phyloP scores from a whole-genome alignment of 768 basidiomycete genomes.

The Suillus plorans region DNA sequence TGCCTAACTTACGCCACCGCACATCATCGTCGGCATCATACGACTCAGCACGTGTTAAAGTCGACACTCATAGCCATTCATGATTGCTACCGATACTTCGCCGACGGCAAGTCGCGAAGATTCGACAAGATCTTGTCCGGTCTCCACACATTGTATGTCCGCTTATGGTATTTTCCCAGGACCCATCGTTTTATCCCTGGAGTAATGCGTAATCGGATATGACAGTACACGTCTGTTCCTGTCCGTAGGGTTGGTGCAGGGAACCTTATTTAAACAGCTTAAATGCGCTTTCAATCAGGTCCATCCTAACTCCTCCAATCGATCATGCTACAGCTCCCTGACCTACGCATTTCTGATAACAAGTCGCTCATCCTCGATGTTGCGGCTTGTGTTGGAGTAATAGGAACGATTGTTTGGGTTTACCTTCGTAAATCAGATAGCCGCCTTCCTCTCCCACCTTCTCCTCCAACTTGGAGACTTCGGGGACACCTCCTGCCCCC shows the following conservation, averaged over 20 bases:
- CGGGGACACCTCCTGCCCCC: not conserved
- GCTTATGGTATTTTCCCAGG: not conserved
- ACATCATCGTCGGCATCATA: not conserved
- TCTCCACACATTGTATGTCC: not conserved
- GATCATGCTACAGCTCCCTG: not conserved
- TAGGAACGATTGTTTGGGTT: not conserved
- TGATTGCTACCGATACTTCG: not conserved
- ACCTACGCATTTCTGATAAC: not conserved
- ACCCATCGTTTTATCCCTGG: too few species aligned
- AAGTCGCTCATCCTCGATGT: not conserved
- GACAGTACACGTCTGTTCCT: not conserved
- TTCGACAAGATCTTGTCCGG: not conserved
- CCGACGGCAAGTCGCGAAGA: too few species aligned
- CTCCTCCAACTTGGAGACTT: not conserved
- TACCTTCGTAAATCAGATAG: not conserved
- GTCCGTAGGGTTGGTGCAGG: not conserved
- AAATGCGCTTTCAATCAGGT: not conserved
- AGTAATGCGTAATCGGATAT: not conserved
- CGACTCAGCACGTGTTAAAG: not conserved
- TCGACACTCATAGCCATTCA: not conserved
- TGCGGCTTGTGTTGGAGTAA: not conserved
- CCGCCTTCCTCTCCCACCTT: not conserved
- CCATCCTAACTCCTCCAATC: not conserved
- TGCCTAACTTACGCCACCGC: too few species aligned
- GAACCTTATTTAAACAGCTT: not conserved